These are phyloP conservation scores for Stromatinia cepivora DNA, from an alignment of 2,329 filamentous ascomycete genomes.

Conservation along the genomic window DNA sequence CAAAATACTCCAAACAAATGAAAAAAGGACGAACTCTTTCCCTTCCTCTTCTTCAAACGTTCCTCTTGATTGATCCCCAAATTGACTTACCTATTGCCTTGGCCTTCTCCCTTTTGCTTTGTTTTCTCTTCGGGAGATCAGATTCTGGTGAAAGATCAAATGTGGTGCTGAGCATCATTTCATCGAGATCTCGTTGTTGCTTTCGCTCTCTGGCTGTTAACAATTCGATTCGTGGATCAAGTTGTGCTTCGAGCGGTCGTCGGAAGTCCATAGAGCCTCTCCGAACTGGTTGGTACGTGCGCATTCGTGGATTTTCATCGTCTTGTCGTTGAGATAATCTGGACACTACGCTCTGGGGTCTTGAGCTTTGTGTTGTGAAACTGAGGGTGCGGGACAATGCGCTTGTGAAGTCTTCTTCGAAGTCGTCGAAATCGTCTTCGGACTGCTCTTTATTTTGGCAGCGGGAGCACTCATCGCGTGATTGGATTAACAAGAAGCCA, in stretches of 20 bases:
- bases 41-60: neutral
- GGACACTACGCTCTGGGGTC: too few species aligned
- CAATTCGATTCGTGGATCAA: neutral
- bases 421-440: neutral
- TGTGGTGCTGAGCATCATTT: neutral
- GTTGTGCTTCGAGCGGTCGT: neutral
- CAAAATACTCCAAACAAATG: neutral
- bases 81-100: neutral
- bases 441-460: neutral
- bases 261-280: neutral
- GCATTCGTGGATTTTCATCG: too few species aligned
- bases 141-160: neutral
- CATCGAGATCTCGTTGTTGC: neutral
- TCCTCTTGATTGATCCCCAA: neutral
- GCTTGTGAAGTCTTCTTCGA: neutral
- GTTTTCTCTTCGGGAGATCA: neutral
- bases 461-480: neutral
- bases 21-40: neutral
- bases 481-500: neutral
- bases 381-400: neutral
- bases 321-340: too few species aligned
- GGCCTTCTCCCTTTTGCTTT: neutral
- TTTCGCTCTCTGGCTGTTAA: neutral
- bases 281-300: neutral
- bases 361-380: neutral